Evolutionary conservation across 345 rosid genomes (phyloP).

Genomic region (Sonneratia alba): DNA sequence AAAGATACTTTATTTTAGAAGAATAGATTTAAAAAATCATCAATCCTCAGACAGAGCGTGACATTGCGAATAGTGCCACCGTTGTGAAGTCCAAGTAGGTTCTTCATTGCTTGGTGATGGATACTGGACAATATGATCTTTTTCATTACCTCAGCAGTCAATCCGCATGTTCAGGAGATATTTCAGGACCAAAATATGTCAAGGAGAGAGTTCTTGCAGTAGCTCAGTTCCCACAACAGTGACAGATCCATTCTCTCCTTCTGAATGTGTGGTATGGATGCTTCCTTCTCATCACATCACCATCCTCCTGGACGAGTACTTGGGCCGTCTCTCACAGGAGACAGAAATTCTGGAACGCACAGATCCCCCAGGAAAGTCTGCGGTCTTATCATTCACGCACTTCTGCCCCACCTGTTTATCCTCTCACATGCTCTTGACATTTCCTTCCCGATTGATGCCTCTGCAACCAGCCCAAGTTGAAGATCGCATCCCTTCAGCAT

Average conservation of each 20-base stretch:
- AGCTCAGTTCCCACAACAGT: conserved; percentile 38
- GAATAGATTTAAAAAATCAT: too few species aligned
- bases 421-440: neutral
- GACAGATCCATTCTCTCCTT: conserved; percentile 12
- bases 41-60: too few species aligned
- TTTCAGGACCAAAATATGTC: conserved; percentile 6
- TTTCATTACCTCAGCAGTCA: neutral
- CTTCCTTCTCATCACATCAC: conserved; percentile 23
- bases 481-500: conserved; percentile 46
- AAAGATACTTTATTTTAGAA: too few species aligned
- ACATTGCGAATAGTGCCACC: too few species aligned
- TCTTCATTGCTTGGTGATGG: neutral
- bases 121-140: neutral
- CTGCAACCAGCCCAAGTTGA: conserved; percentile 55
- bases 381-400: conserved; percentile 12
- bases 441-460: neutral
- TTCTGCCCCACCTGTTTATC: conserved; percentile 20
- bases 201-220: conserved; percentile 43
- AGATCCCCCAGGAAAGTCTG: conserved; percentile 21
- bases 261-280: conserved; percentile 44
- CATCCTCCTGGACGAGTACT: conserved; percentile 10
- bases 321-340: conserved; percentile 17
- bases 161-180: neutral
- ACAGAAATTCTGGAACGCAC: conserved; percentile 31
- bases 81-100: too few species aligned